Conservation (phyloP, 2,329 filamentous ascomycete species). For the Ophiocordyceps camponoti-floridani region DNA sequence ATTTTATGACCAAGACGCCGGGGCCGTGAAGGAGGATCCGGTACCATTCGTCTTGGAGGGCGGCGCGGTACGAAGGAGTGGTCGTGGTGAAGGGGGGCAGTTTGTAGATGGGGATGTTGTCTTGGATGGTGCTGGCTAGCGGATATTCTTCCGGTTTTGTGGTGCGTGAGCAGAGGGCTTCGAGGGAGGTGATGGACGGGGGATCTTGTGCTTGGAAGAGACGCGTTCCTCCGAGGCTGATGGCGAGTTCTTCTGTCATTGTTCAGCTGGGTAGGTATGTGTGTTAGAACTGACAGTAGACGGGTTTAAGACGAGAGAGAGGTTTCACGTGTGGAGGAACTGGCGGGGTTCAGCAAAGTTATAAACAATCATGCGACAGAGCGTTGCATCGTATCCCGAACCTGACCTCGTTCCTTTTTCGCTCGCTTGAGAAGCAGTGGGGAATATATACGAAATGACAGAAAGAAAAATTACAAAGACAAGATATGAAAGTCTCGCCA, state of each 20-base stretch:
- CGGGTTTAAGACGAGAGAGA: too few relatives aligned
- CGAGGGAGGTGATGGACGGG: background rate
- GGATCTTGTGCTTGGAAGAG: background rate
- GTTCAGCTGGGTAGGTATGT: background rate
- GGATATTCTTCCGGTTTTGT: background rate
- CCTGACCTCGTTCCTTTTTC: background rate
- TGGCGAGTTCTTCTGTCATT: background rate
- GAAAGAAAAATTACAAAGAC: background rate
- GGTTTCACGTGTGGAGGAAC: too few relatives aligned
- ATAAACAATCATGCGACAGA: too few relatives aligned
- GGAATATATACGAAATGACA: background rate
- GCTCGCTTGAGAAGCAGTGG: background rate
- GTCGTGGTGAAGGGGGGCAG: background rate
- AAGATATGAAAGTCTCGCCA: too few relatives aligned
- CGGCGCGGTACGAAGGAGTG: background rate
- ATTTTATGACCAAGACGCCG: conserved; percentile 38
- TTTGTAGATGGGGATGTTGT: background rate
- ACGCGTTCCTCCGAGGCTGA: background rate
- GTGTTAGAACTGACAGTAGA: too few relatives aligned
- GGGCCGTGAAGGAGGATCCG: conserved; percentile 33
- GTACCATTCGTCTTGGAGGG: background rate
- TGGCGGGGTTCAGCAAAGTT: too few relatives aligned
- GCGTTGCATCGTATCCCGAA: too few relatives aligned
- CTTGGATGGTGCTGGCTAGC: background rate
- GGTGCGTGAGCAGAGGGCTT: background rate